These are phyloP conservation scores for Tricholoma sp. DNA, from an alignment of 768 basidiomycete genomes.

Conservation along the genomic window DNA sequence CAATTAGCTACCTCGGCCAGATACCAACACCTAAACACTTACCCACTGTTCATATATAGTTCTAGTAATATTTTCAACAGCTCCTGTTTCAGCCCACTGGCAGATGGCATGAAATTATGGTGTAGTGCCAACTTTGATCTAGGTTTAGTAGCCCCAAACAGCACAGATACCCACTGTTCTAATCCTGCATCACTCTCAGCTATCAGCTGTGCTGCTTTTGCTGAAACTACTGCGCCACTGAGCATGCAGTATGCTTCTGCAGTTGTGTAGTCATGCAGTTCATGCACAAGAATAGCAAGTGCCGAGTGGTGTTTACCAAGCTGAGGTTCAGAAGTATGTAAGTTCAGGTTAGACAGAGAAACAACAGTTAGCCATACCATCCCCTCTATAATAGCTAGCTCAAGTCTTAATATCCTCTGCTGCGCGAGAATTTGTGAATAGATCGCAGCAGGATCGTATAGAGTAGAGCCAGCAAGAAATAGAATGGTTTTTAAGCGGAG, in stretches of 20 bases:
- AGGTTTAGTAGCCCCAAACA: conserved; percentile 30
- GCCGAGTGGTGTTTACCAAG: conserved; percentile 57
- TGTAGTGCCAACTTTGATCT: conserved; percentile 22
- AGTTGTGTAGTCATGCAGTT: conserved; percentile 66
- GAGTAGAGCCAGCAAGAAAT: conserved; percentile 71
- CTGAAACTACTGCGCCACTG: conserved; percentile 68
- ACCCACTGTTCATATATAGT: conserved; percentile 81
- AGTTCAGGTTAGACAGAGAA: conserved; percentile 3
- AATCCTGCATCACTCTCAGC: conserved; percentile 41
- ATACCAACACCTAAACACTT: conserved; percentile 47
- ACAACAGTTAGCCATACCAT: conserved; percentile 44
- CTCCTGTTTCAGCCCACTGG: conserved; percentile 46
- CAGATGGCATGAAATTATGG: conserved; percentile 28
- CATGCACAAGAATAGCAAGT: conserved; percentile 60
- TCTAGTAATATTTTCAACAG: conserved; percentile 69
- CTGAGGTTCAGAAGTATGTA: conserved; percentile 13
- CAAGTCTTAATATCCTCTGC: conserved; percentile 58
- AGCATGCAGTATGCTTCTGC: conserved; percentile 86
- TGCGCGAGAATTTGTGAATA: conserved; percentile 39
- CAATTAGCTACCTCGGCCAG: background rate
- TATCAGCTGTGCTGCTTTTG: conserved; percentile 46
- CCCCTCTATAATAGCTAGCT: conserved; percentile 73
- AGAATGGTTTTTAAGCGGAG: conserved; percentile 70
- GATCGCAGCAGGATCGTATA: conserved; percentile 54
- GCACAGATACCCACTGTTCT: conserved; percentile 48